A percentile compares a stretch with the other conserved stretches of the same genome.
These are phyloP conservation scores for Vigna unguiculata DNA, from an alignment of 306 rosid genomes.

Conservation along the genomic window DNA sequence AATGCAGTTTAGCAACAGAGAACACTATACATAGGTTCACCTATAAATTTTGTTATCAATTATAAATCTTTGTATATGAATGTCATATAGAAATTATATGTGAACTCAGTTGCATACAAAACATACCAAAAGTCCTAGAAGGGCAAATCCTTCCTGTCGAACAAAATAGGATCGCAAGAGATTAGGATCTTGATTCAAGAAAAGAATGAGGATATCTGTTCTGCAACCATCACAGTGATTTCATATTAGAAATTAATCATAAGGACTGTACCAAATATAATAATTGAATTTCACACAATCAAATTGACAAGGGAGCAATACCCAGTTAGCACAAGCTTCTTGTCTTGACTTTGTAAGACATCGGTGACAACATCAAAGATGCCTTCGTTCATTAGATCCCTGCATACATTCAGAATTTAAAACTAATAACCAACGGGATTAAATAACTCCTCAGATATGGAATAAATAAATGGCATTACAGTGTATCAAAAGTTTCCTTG, in stretches of 20 bases:
- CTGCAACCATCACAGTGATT: constrained; percentile 83
- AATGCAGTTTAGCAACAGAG: not conserved
- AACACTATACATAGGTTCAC: not conserved
- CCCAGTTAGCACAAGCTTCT: constrained; percentile 91
- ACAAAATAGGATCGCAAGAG: constrained; percentile 92
- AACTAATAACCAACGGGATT: constrained; percentile 39
- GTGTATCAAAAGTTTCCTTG: not conserved
- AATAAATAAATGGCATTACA: not conserved
- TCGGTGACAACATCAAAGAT: constrained; percentile 80
- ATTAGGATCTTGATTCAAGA: constrained; percentile 96
- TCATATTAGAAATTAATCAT: constrained; percentile 51
- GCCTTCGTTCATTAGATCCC: constrained; percentile 97
- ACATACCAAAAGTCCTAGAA: constrained; percentile 87
- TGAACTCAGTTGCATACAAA: constrained; percentile 20
- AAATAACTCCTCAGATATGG: constrained; percentile 24
- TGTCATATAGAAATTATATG: constrained; percentile 31
- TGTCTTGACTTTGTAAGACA: constrained; percentile 84
- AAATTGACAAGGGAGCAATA: constrained; percentile 52
- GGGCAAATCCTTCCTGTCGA: constrained; percentile 84
- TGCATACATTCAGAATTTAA: constrained; percentile 50
- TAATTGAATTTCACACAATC: constrained; percentile 40
- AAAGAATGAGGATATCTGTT: constrained; percentile 97
- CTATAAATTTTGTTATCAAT: constrained; percentile 9
- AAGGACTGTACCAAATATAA: constrained; percentile 14
- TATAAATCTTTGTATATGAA: constrained; percentile 8